phyloP scores from a whole-genome alignment of 345 rosid genomes.

The Psidium friedrichsthalianum region DNA sequence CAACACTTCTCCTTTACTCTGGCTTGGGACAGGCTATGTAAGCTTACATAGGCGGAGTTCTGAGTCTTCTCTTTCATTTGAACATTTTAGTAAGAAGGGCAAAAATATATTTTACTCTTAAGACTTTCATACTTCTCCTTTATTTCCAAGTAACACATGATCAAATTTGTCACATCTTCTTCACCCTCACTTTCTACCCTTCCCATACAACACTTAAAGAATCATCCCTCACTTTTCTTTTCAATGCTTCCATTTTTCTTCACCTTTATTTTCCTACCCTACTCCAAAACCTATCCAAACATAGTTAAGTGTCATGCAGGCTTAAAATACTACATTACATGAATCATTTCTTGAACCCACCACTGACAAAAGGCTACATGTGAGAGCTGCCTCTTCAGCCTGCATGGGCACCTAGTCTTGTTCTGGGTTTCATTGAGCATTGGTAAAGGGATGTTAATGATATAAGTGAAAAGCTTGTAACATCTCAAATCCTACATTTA shows the following conservation, averaged over 20 bases:
- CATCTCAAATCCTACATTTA: background rate
- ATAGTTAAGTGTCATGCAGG: background rate
- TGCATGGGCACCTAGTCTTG: background rate
- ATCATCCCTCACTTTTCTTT: background rate
- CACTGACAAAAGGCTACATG: background rate
- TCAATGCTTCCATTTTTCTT: background rate
- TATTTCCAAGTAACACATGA: background rate
- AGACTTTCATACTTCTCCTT: background rate
- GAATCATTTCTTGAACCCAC: background rate
- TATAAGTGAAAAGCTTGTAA: background rate
- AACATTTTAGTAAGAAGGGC: background rate
- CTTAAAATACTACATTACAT: background rate
- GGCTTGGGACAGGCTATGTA: no score
- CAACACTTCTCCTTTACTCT: no score
- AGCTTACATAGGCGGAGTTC: no score
- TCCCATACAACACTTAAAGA: background rate
- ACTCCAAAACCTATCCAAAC: background rate
- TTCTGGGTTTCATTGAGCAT: background rate
- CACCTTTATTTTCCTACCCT: background rate
- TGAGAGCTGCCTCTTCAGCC: background rate
- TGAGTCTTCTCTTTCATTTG: background rate
- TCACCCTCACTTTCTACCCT: background rate
- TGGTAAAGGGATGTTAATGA: background rate
- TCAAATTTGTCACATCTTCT: background rate
- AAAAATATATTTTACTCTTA: background rate